phyloP scores from a whole-genome alignment of 2,329 filamentous ascomycete genomes.

The Colletotrichum trifolii region DNA sequence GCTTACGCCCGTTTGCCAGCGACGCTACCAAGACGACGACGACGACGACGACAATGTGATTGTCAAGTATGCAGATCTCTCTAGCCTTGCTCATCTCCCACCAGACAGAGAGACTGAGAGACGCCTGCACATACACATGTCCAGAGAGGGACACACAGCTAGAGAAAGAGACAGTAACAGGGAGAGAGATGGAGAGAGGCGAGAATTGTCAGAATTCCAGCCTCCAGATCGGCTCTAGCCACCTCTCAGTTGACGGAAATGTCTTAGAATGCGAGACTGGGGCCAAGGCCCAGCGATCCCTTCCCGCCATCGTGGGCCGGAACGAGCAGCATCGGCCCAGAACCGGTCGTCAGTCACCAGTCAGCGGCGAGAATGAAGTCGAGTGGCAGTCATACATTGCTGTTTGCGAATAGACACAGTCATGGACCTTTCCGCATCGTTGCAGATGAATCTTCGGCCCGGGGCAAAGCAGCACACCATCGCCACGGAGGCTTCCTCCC shows the following conservation, averaged over 20 bases:
- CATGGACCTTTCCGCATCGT: slow-evolving; percentile 3
- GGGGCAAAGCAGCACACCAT: background rate
- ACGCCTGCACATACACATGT: too few relatives aligned
- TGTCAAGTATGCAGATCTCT: slow-evolving; percentile 4
- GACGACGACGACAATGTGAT: slow-evolving; percentile 24
- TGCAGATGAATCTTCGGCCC: slow-evolving; percentile 11
- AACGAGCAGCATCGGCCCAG: slow-evolving; percentile 24
- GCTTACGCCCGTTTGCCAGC: background rate
- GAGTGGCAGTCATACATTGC: background rate
- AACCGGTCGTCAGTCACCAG: slow-evolving; percentile 1
- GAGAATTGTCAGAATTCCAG: background rate
- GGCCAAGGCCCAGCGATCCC: background rate
- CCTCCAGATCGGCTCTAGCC: slow-evolving; percentile 8
- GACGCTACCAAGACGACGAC: too few relatives aligned
- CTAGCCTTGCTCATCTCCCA: background rate
- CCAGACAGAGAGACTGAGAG: too few relatives aligned
- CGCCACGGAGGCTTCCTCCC: slow-evolving; percentile 14
- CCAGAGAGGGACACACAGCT: too few relatives aligned
- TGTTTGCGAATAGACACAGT: slow-evolving; percentile 9
- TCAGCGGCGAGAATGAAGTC: slow-evolving; percentile 15
- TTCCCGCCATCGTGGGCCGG: slow-evolving; percentile 6
- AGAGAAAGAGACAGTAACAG: too few relatives aligned
- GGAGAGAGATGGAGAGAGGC: too few relatives aligned
- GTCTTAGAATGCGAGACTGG: slow-evolving; percentile 17
- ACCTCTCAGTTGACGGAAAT: slow-evolving; percentile 22